Base-by-base conservation (phyloP, 495 filamentous ascomycete genomes). In the Annulohypoxylon moriforme region DNA sequence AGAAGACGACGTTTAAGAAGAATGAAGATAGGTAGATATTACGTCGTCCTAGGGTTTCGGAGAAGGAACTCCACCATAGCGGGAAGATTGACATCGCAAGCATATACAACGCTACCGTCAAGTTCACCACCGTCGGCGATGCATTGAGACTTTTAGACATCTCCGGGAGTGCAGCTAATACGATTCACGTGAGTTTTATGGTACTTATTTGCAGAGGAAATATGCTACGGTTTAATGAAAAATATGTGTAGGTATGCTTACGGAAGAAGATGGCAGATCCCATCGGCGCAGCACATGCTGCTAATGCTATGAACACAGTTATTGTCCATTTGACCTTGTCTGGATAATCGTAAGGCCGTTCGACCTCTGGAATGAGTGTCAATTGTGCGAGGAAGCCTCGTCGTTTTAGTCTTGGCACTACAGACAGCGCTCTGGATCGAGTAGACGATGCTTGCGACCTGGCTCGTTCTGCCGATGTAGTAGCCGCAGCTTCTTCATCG, bases 61-160 rank as follows among this genome's bases (percentile, higher is more conserved):
- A 94, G 76, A 97, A 96, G 2, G 89, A 91, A 2, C 92, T 96
- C 94, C 94, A 97, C 93, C 94, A 98, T 4, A 98, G 85, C 1
- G 94, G 94, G 68, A 94, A 97, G 25, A 97, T 93, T 16, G 90
- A 88, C 93, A 97, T 96, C 60, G 87, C 82, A 6, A 97, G 85
- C 94, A 97, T 95, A 76, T 96, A 97, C 56, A 97, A 78, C 1
- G 94, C 92, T 9, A 96, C 90, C 4, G 92, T 91, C 49, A 97
- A 74, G 75, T 97, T 97, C 24, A 93, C 89, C 29, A 94, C 83
- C 0, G 92, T 91, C n/a, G 88, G 77, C 0, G 88, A 88, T 18
- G 90, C 83, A 55, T 89, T 58, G 25, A 97, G 80, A 25, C 94
- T 89, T 9, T 75, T 73, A 2, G 91, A 78, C 31, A 98, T 89